phyloP scores from a whole-genome alignment of 306 rosid species.

The Quercus bicolor region DNA sequence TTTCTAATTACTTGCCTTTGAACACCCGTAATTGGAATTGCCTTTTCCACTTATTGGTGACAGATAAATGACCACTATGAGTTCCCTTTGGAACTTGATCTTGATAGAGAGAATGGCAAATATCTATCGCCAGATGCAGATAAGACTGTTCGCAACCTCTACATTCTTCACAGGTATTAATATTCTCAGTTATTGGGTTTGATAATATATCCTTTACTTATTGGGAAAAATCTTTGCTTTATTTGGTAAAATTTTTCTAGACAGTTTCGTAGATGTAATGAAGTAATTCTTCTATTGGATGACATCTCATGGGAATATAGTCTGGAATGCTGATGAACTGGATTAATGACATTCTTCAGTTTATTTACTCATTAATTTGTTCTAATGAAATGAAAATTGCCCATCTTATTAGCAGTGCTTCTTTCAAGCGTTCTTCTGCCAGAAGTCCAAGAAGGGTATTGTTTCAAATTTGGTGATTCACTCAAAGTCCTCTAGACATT shows the following conservation, averaged over 20 bases:
- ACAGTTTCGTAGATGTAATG: neutral
- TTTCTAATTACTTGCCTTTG: neutral
- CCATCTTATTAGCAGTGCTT: neutral
- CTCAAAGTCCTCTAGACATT: neutral
- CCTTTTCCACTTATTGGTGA: neutral
- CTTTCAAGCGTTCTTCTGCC: neutral
- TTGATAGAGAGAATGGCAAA: constrained; percentile 84
- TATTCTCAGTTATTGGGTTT: neutral
- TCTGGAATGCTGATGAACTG: neutral
- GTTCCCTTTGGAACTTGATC: constrained; percentile 92
- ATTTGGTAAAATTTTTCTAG: neutral
- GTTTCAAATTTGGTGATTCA: neutral
- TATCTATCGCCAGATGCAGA: constrained; percentile 91
- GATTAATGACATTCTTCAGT: too few relatives aligned
- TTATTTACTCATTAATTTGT: too few relatives aligned
- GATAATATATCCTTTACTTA: neutral
- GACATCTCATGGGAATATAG: neutral
- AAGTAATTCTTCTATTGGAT: neutral
- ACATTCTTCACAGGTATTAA: constrained; percentile 80
- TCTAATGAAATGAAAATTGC: too few relatives aligned
- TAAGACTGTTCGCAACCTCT: constrained; percentile 85
- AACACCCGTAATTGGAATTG: neutral
- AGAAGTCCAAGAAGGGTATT: neutral
- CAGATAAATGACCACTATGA: constrained; percentile 96
- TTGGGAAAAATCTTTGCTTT: neutral